Base-by-base conservation (phyloP, 2,329 filamentous ascomycete genomes). In the Pseudogymnoascus sp. region DNA sequence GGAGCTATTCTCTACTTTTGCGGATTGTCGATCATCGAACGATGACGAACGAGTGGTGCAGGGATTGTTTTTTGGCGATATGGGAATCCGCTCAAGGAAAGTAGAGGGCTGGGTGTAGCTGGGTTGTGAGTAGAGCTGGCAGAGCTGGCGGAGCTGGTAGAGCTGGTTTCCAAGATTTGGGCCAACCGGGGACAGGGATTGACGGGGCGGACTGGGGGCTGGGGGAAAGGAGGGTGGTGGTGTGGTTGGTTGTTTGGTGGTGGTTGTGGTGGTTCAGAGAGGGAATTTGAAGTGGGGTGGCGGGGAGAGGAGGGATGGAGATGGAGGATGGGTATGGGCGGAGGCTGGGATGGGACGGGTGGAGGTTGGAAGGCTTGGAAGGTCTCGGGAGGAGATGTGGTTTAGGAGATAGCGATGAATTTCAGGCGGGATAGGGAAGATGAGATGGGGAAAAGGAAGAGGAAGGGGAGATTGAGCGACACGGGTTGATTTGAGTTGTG, bases 121-220 rank as follows among this genome's bases (percentile, higher is more conserved):
- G 19, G 19, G 19, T 19, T 19, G 19, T 19, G 2, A 19, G 38
- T 41, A 4, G 38, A 6, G 19, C 19, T 19, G 19, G 19, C 19
- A 4, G 4, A 26, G 26, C 26, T 26, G 6, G 26, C 3, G 3
- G 26, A 26, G 26, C 26, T 26, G 26, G 26, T 26, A 19, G 37
- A 41, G 16, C 38, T 41, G 38, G 38, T 41, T 41, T 41, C 16
- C 38, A 41, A 41, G 38, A 21, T 41, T 41, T 41, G 38, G 38
- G 16, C 38, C 37, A 38, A 60, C 21, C 23, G 26, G 33, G 33
- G 37, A 37, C 31, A 39, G 58, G 31, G 67, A 59, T 11, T 6
- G 4, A 65, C 67, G 52, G 69, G 70, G 65, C 67, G 65, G n/a
- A 65, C 66, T 11, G 68, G 68, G 2, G 37, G 69, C 11, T 69